Evolutionary conservation across 2,329 filamentous ascomycete species (phyloP), one percentile per base, ranked within the genome.

Genomic region (Neophaeococcomyces aloes): DNA sequence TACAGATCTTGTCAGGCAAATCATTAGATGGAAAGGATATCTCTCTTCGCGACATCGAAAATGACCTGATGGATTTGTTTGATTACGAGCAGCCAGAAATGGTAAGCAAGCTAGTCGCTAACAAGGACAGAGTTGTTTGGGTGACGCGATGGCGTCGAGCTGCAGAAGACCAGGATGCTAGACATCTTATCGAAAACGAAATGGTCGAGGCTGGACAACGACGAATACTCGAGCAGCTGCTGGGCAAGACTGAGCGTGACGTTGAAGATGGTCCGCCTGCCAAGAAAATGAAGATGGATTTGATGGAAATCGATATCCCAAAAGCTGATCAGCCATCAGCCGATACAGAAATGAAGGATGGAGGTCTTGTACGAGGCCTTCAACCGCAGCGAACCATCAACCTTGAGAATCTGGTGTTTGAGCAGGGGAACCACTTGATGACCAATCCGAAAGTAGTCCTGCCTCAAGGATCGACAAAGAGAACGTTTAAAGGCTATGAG

Each of bases 351-450:
- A 61, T 68, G 17, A 64, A 67, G 21, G 83, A 86, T 38, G 81
- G 79, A 40, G 75, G 76, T 41, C 68, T 94, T 15, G 74, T 87
- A 25, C 86, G 88, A 43, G 87, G 86, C 11, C 70, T 98, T 29
- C 84, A 91, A 57, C 91, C 93, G 2, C 81, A 81, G 53, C 86
- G 85, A 59, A 68, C 86, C 34, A 86, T 98, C 61, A 96, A 96
- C 60, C 71, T 98, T 40, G 89, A 98, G 46, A 96, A 96, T 57
- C 76, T 98, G 27, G 76, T 95, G 30, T 98, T 98, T 60, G 91
- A 96, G 55, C 89, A 96, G 65, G 91, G 91, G 42, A 98, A 96
- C 57, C 91, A 98, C 68, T 74, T 98, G 33, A 98, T 96, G 89
- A 96, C 91, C n/a, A 98, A 98, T 57, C 84, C 87, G 5, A 95